These are phyloP conservation scores for Sporopachydermia quercuum DNA, from an alignment of 805 yeast species.

Conservation along the genomic window DNA sequence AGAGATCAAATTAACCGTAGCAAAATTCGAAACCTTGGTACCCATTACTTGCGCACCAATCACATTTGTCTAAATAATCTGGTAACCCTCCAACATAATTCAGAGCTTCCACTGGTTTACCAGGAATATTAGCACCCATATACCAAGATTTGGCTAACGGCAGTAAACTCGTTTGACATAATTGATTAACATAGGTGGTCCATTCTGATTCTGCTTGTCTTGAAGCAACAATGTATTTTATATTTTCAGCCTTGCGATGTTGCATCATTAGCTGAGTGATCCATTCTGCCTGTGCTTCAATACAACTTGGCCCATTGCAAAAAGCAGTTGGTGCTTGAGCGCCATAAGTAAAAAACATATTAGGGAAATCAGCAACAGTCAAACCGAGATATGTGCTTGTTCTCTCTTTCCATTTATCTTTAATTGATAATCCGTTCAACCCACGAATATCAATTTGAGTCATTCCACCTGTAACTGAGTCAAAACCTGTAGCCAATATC, in stretches of 20 bases:
- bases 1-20: too few relatives aligned
- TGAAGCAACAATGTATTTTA: constrained; percentile 9
- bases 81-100: constrained; percentile 15
- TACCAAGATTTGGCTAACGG: constrained; percentile 16
- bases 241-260: constrained; percentile 5
- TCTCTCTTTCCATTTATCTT: constrained; percentile 14
- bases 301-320: constrained; percentile 17
- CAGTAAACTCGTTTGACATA: constrained; percentile 10
- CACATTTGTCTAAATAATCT: constrained; percentile 5
- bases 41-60: constrained; percentile 1
- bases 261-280: constrained; percentile 10
- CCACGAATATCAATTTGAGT: constrained; percentile 12
- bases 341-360: constrained; percentile 18
- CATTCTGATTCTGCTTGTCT: constrained; percentile 12
- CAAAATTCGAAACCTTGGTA: background rate
- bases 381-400: constrained; percentile 15
- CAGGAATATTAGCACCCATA: constrained; percentile 19
- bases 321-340: constrained; percentile 20
- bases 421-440: constrained; percentile 8
- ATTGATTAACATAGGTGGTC: constrained; percentile 11
- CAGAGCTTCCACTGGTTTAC: constrained; percentile 14
- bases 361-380: constrained; percentile 15
- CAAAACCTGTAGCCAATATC: background rate
- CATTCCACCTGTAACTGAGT: constrained; percentile 16
- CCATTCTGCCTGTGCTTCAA: constrained; percentile 14